Percentiles rank a stretch among this genome's conserved stretches.
Conservation (phyloP, 768 basidiomycete genomes). For the Rhizopogon vulgaris region DNA sequence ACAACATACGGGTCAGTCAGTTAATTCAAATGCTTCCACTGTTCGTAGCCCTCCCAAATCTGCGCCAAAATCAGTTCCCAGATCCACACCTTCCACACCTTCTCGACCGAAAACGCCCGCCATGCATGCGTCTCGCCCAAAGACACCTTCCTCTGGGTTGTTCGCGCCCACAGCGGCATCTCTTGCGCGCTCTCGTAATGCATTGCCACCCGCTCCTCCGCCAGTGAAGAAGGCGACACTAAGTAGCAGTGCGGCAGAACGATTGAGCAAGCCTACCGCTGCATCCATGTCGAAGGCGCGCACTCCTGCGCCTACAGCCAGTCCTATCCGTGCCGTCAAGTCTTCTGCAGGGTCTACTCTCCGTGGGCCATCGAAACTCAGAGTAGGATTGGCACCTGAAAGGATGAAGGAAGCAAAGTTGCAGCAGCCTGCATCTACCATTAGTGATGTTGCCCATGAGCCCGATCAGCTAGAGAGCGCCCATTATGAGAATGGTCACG, state of each 20-base stretch:
- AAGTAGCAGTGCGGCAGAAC: conserved; percentile 50
- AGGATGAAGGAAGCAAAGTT: conserved; percentile 18
- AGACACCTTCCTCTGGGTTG: conserved; percentile 60
- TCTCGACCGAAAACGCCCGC: conserved; percentile 33
- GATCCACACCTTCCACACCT: conserved; percentile 25
- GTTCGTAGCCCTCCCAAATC: conserved; percentile 16
- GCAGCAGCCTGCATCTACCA: conserved; percentile 16
- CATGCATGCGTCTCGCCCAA: conserved; percentile 34
- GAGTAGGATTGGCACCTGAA: conserved; percentile 18
- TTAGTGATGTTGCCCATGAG: conserved; percentile 17
- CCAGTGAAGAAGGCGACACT: conserved; percentile 51
- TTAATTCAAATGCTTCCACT: conserved; percentile 25
- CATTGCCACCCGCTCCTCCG: conserved; percentile 37
- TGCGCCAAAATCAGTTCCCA: conserved; percentile 9
- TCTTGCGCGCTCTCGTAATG: conserved; percentile 61
- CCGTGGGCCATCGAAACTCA: conserved; percentile 24
- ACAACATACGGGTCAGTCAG: conserved; percentile 38
- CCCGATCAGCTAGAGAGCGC: conserved; percentile 15
- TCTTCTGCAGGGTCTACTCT: conserved; percentile 23
- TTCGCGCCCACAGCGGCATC: conserved; percentile 84
- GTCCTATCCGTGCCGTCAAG: conserved; percentile 22
- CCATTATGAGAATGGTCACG: conserved; percentile 22
- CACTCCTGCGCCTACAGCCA: conserved; percentile 15
- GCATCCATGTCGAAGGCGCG: conserved; percentile 65
- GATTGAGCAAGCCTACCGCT: conserved; percentile 79